Evolutionary conservation across 495 filamentous ascomycete species (phyloP).

Genomic region (Tuber melanosporum): DNA sequence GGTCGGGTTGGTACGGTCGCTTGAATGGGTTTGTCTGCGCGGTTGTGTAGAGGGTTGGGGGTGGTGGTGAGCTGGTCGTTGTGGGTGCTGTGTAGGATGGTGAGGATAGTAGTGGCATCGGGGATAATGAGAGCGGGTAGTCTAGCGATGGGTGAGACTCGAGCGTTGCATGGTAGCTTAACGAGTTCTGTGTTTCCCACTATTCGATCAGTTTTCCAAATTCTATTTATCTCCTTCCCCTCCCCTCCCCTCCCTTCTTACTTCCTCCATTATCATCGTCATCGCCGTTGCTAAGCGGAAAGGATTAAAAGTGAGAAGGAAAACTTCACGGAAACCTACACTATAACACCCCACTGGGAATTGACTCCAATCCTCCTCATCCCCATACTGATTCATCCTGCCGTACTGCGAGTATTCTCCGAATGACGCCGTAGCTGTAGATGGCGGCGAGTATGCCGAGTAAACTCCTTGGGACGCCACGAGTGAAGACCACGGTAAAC

Average conservation of each 20-base stretch:
- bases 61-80: constrained; percentile 36
- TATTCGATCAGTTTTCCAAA: constrained; percentile 1
- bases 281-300: background rate
- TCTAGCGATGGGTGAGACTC: constrained; percentile 16
- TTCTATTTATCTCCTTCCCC: background rate
- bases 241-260: background rate
- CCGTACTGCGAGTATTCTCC: constrained; percentile 31
- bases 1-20: constrained; percentile 39
- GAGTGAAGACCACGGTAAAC: constrained; percentile 39
- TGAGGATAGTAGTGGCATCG: constrained; percentile 17
- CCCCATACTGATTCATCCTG: constrained; percentile 32
- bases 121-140: constrained; percentile 4
- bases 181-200: constrained; percentile 25
- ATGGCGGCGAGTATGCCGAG: constrained; percentile 29
- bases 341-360: constrained; percentile 26
- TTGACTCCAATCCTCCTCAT: constrained; percentile 34
- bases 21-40: constrained; percentile 38
- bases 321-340: constrained; percentile 6
- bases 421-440: constrained; percentile 24
- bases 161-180: constrained; percentile 38
- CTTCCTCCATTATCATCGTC: background rate
- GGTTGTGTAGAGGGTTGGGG: constrained; percentile 36
- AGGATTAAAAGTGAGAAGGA: background rate
- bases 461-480: constrained; percentile 35
- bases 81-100: constrained; percentile 36